phyloP scores from a whole-genome alignment of 2,329 filamentous ascomycete genomes.

The Tolypocladium nubicola region DNA sequence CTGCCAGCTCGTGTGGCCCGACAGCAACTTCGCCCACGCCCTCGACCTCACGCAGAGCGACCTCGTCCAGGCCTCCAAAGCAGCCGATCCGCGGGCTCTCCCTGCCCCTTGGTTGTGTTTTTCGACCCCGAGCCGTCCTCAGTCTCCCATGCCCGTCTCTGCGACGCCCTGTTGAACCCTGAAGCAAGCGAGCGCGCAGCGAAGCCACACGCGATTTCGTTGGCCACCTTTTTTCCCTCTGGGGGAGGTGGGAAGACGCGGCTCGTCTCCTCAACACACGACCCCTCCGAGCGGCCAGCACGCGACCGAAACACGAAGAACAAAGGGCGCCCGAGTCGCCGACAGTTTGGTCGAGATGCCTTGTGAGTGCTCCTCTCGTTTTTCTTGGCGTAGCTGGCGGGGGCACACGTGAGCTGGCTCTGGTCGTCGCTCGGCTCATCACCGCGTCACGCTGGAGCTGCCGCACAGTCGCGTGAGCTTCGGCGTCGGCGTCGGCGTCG shows the following conservation, averaged over 20 bases:
- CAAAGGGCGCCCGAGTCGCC: conserved; percentile 12
- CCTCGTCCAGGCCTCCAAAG: neutral
- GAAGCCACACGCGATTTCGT: neutral
- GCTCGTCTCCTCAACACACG: conserved; percentile 4
- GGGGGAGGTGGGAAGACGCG: conserved; percentile 2
- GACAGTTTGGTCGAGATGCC: conserved; percentile 22
- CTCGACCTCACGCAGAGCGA: neutral
- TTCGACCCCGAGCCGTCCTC: neutral
- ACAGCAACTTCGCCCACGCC: neutral
- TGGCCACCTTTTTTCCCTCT: neutral
- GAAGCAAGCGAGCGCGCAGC: neutral
- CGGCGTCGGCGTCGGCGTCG: neutral
- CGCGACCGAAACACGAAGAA: conserved; percentile 8
- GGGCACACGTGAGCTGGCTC: neutral
- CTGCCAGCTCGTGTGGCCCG: neutral
- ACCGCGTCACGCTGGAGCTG: neutral
- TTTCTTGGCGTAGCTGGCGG: neutral
- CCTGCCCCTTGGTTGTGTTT: neutral
- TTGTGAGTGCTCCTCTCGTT: conserved; percentile 19
- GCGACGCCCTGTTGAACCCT: neutral
- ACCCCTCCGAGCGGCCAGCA: conserved; percentile 1
- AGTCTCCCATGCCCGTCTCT: neutral
- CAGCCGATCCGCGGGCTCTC: neutral
- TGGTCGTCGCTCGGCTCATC: neutral
- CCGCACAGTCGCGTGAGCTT: neutral